These are phyloP conservation scores for Fraxinus americana DNA, from an alignment of 257 asterid species.

Conservation along the genomic window DNA sequence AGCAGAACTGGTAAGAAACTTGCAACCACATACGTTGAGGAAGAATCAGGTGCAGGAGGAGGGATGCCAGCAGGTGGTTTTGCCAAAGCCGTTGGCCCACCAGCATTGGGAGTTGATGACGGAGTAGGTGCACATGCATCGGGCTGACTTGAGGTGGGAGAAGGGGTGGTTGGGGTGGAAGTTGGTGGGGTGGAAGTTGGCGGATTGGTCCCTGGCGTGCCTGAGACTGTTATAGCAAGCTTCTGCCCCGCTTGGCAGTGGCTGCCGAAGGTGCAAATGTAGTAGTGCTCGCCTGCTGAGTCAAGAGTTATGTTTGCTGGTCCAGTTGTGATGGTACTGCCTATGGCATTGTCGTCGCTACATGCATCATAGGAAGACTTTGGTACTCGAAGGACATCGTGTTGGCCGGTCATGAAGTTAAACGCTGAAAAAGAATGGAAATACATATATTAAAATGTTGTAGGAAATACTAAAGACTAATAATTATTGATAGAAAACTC, in stretches of 20 bases:
- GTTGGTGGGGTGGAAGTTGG: slow-evolving; percentile 19
- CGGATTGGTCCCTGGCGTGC: slow-evolving; percentile 37
- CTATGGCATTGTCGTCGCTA: slow-evolving; percentile 35
- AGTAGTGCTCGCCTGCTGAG: slow-evolving; percentile 43
- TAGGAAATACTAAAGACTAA: no score
- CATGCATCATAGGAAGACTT: slow-evolving; percentile 46
- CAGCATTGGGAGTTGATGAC: background rate
- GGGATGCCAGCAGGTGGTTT: background rate
- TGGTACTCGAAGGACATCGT: slow-evolving; percentile 45
- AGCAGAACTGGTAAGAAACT: slow-evolving; percentile 9
- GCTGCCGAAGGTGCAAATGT: slow-evolving; percentile 45
- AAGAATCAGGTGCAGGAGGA: slow-evolving; percentile 13
- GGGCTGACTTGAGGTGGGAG: slow-evolving; percentile 29
- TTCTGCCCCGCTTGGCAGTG: slow-evolving; percentile 52
- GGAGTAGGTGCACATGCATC: slow-evolving; percentile 35
- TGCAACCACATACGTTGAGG: slow-evolving; percentile 14
- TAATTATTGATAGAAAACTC: no score
- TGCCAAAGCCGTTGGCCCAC: background rate
- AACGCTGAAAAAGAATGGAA: slow-evolving; percentile 27
- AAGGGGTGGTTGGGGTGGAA: slow-evolving; percentile 24
- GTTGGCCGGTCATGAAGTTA: slow-evolving; percentile 38
- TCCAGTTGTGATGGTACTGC: slow-evolving; percentile 27
- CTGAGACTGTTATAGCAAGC: slow-evolving; percentile 37
- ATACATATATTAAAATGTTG: no score
- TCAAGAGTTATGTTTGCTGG: slow-evolving; percentile 48